Percentiles rank a stretch among this genome's conserved stretches.
These are phyloP conservation scores for Lactifluus pinguis DNA, from an alignment of 768 basidiomycete species.

Conservation along the genomic window DNA sequence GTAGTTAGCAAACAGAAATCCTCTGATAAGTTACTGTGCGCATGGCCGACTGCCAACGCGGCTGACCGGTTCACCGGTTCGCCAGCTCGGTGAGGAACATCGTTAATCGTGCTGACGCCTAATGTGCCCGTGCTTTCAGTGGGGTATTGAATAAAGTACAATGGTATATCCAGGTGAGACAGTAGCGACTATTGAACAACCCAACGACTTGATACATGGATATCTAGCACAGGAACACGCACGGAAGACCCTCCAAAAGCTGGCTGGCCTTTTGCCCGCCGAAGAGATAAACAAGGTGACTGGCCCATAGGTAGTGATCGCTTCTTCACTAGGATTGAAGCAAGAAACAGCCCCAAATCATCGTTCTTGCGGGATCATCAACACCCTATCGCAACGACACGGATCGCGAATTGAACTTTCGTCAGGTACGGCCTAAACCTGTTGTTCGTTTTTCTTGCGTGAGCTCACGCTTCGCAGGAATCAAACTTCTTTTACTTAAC, in stretches of 20 bases:
- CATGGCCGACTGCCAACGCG: too few relatives aligned
- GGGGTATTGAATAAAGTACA: not conserved
- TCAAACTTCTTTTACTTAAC: constrained; percentile 87
- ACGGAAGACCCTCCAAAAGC: constrained; percentile 42
- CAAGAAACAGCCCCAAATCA: constrained; percentile 48
- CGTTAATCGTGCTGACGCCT: not conserved
- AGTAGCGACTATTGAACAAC: not conserved
- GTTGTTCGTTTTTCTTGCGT: constrained; percentile 1
- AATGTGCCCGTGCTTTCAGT: not conserved
- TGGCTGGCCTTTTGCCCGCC: constrained; percentile 41
- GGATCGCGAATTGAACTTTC: constrained; percentile 69
- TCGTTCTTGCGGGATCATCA: constrained; percentile 57
- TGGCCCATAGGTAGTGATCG: not conserved
- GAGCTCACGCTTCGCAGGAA: constrained; percentile 34
- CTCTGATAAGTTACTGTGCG: too few relatives aligned
- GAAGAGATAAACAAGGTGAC: constrained; percentile 46
- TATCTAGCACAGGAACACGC: constrained; percentile 44
- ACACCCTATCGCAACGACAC: constrained; percentile 71
- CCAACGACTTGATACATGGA: not conserved
- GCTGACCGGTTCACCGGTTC: too few relatives aligned
- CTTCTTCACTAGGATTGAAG: not conserved
- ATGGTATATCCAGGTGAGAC: constrained; percentile 2
- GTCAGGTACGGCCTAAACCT: constrained; percentile 28
- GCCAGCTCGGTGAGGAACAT: not conserved
- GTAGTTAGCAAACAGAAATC: too few relatives aligned